Evolutionary conservation across 2,329 filamentous ascomycete species (phyloP).

Genomic region (Aspergillus aculeatus): DNA sequence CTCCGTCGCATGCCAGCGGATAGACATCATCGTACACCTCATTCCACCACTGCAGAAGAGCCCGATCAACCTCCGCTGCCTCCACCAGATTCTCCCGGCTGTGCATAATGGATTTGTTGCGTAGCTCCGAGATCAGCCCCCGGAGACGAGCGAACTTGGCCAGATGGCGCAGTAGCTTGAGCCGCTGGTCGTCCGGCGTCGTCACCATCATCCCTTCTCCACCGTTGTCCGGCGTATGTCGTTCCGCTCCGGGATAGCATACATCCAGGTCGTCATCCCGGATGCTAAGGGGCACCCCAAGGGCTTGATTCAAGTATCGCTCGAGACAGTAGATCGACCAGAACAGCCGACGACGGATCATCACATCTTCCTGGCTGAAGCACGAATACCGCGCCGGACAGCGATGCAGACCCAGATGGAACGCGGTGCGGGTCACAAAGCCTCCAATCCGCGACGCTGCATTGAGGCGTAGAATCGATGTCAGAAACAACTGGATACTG

Average conservation of each 20-base stretch:
- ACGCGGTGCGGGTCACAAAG: conserved; percentile 55
- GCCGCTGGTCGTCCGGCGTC: conserved; percentile 18
- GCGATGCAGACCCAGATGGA: conserved; percentile 59
- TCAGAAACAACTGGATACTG: conserved; percentile 55
- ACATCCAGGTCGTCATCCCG: conserved; percentile 60
- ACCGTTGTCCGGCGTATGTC: conserved; percentile 31
- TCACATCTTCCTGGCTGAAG: conserved; percentile 49
- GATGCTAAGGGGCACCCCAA: conserved; percentile 56
- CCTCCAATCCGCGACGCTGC: conserved; percentile 58
- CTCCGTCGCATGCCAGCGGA: conserved; percentile 28
- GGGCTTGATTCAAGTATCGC: conserved; percentile 55
- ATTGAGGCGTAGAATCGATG: conserved; percentile 57
- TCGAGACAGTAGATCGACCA: conserved; percentile 59
- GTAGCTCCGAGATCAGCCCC: conserved; percentile 53
- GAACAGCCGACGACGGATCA: conserved; percentile 54
- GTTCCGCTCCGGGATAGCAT: conserved; percentile 53
- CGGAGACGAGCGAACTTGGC: conserved; percentile 52
- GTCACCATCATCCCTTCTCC: background rate
- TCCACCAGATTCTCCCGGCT: conserved; percentile 46
- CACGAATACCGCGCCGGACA: conserved; percentile 55
- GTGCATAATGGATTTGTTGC: conserved; percentile 53
- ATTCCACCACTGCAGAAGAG: conserved; percentile 54
- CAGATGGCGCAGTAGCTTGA: conserved; percentile 43
- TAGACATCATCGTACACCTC: conserved; percentile 53
- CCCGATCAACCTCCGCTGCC: conserved; percentile 49